These are phyloP conservation scores for Schwanniomyces polymorphus DNA, from an alignment of 805 yeast genomes.

Conservation along the genomic window DNA sequence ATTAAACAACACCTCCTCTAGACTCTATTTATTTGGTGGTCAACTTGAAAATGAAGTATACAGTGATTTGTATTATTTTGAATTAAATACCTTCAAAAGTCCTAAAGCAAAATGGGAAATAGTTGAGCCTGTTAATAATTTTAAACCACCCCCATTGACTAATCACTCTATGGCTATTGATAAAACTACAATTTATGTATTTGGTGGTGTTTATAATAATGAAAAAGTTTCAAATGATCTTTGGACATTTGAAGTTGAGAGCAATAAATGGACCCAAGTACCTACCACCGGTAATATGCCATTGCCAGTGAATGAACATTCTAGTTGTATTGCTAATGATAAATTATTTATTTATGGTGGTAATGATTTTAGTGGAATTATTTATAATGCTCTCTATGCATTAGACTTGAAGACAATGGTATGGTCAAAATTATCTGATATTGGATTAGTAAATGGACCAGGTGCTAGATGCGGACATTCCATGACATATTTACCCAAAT, in stretches of 20 bases:
- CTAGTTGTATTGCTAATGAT: slow-evolving; percentile 77
- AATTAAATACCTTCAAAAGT: slow-evolving; percentile 79
- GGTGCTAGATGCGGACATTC: slow-evolving; percentile 92
- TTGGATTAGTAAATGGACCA: slow-evolving; percentile 54
- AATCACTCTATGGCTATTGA: slow-evolving; percentile 87
- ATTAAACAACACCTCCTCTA: slow-evolving; percentile 40
- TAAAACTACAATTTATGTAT: slow-evolving; percentile 76
- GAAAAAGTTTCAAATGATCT: slow-evolving; percentile 70
- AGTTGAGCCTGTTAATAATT: slow-evolving; percentile 50
- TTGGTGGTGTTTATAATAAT: slow-evolving; percentile 83
- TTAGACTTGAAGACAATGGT: slow-evolving; percentile 69
- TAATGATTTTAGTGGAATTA: slow-evolving; percentile 68
- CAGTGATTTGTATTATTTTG: slow-evolving; percentile 83
- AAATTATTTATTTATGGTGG: slow-evolving; percentile 89
- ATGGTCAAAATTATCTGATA: slow-evolving; percentile 67
- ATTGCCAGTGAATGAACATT: slow-evolving; percentile 88
- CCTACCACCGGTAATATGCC: slow-evolving; percentile 74
- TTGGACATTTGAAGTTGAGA: slow-evolving; percentile 74
- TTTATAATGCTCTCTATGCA: slow-evolving; percentile 67
- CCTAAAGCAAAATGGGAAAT: slow-evolving; percentile 84
- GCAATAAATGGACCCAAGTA: slow-evolving; percentile 68
- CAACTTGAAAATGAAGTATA: slow-evolving; percentile 83
- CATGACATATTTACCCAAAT: slow-evolving; percentile 64
- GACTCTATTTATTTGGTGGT: slow-evolving; percentile 89
- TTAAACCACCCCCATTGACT: slow-evolving; percentile 77